Evolutionary conservation across 306 rosid genomes (phyloP).

Genomic region (Cajanus cajan): DNA sequence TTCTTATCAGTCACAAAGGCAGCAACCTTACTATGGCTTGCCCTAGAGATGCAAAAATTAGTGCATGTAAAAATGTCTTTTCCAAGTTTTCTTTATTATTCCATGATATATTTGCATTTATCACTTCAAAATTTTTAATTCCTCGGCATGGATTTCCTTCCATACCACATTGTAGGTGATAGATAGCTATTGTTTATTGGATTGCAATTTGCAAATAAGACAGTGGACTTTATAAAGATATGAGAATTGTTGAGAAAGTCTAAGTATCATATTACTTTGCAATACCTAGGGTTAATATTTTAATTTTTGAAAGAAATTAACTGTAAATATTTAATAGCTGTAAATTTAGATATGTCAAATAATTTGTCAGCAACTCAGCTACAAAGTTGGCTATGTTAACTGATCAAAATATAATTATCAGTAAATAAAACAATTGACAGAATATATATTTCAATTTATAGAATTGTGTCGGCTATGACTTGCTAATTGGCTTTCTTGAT

Average conservation of each 20-base stretch:
- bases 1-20: neutral
- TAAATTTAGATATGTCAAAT: neutral
- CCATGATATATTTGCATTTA: neutral
- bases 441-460: neutral
- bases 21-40: neutral
- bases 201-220: neutral
- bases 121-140: neutral
- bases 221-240: neutral
- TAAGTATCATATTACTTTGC: neutral
- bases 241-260: neutral
- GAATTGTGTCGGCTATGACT: neutral
- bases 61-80: neutral
- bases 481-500: conserved; percentile 10
- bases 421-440: neutral
- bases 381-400: neutral
- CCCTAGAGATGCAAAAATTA: neutral
- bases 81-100: neutral
- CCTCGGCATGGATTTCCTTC: neutral
- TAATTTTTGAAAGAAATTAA: neutral
- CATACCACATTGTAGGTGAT: neutral
- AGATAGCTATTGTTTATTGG: neutral
- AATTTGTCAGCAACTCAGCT: neutral
- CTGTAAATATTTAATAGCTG: neutral
- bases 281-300: neutral
- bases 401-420: neutral